Conservation (phyloP, 305 asterid species). For the Ilex paraguariensis region DNA sequence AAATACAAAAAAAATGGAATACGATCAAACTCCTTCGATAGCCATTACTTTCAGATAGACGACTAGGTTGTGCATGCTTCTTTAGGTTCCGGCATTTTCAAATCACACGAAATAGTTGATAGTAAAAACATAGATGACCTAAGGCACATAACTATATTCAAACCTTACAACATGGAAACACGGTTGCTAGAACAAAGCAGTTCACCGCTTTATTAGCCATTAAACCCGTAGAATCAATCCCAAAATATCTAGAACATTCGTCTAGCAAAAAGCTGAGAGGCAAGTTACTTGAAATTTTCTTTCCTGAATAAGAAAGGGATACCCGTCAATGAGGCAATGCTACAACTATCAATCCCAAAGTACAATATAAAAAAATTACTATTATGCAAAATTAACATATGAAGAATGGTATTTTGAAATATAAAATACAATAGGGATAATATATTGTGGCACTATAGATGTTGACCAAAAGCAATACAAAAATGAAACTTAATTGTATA, state of each 20-base stretch:
- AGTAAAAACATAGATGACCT: conserved; percentile 13
- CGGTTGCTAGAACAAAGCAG: conserved; percentile 71
- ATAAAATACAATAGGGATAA: no score
- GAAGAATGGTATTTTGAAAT: no score
- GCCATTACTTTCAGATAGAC: not conserved
- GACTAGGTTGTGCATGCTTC: not conserved
- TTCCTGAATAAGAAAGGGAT: conserved; percentile 54
- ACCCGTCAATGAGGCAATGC: conserved; percentile 41
- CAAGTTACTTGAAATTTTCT: conserved; percentile 27
- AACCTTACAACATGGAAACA: conserved; percentile 72
- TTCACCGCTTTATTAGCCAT: conserved; percentile 50
- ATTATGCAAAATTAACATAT: no score
- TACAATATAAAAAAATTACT: not conserved
- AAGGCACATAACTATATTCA: conserved; percentile 17
- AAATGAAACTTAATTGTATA: no score
- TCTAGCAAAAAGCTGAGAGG: conserved; percentile 61
- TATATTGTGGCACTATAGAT: no score
- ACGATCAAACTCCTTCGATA: no score
- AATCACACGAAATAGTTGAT: not conserved
- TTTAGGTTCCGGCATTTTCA: not conserved
- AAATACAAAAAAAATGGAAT: no score
- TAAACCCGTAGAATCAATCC: conserved; percentile 37
- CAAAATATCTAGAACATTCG: conserved; percentile 62
- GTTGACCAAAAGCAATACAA: no score
- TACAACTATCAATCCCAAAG: not conserved